Conservation (phyloP, 768 basidiomycete species). For the Peribolospora baueri region DNA sequence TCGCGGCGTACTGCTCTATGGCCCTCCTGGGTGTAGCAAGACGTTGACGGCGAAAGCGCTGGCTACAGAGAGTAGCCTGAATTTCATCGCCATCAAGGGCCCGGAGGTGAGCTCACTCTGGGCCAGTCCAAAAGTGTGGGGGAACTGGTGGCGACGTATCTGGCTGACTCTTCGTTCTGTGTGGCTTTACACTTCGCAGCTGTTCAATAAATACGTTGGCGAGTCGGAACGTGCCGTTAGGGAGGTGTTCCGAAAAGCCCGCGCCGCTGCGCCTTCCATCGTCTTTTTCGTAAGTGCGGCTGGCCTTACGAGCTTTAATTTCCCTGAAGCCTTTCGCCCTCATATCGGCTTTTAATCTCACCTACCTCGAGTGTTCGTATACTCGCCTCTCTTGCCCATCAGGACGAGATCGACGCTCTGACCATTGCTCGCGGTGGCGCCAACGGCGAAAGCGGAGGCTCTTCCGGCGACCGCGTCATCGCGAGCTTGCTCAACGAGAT, state of each 20-base stretch:
- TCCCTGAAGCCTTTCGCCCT: background rate
- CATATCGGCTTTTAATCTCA: background rate
- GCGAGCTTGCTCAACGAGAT: slow-evolving; percentile 89
- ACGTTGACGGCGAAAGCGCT: slow-evolving; percentile 77
- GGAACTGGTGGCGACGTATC: background rate
- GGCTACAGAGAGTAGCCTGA: slow-evolving; percentile 78
- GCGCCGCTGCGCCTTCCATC: slow-evolving; percentile 80
- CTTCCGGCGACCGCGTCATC: slow-evolving; percentile 59
- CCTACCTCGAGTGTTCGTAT: background rate
- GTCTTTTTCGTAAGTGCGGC: slow-evolving; percentile 61
- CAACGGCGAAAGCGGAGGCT: slow-evolving; percentile 29
- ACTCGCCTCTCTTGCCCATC: background rate
- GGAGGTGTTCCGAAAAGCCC: slow-evolving; percentile 84
- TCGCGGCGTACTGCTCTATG: slow-evolving; percentile 72
- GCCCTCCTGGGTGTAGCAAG: slow-evolving; percentile 93
- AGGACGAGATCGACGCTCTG: slow-evolving; percentile 96
- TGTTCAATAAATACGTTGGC: slow-evolving; percentile 88
- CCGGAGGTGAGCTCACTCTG: slow-evolving; percentile 43
- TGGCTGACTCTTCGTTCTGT: background rate
- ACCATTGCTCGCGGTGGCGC: slow-evolving; percentile 45
- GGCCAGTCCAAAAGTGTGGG: background rate
- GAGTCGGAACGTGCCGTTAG: slow-evolving; percentile 88
- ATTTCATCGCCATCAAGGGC: slow-evolving; percentile 90
- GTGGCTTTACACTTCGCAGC: slow-evolving; percentile 25
- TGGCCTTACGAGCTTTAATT: background rate